These are phyloP conservation scores for Colletotrichum endophyticum DNA, from an alignment of 2,329 filamentous ascomycete species.

Conservation along the genomic window DNA sequence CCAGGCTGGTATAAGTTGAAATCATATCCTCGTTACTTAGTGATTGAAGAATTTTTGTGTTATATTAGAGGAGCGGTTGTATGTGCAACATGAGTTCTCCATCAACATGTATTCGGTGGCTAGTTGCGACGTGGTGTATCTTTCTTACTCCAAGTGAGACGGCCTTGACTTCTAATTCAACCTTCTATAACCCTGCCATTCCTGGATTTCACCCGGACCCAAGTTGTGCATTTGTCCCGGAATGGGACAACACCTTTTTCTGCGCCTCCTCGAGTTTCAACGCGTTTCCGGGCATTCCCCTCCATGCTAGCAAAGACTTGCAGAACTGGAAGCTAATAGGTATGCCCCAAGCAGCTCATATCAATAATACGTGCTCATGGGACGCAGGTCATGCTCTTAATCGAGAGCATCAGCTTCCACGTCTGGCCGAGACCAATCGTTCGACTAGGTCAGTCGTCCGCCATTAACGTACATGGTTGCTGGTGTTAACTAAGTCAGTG, in stretches of 20 bases:
- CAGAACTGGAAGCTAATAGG: constrained; percentile 48
- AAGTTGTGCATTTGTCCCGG: constrained; percentile 42
- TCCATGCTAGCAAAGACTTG: constrained; percentile 57
- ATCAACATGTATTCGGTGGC: neutral
- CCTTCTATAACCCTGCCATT: constrained; percentile 47
- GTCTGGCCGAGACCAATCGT: constrained; percentile 21
- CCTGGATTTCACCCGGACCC: constrained; percentile 57
- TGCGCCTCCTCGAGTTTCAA: constrained; percentile 58
- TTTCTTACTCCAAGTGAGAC: neutral
- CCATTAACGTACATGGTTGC: neutral
- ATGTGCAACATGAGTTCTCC: neutral
- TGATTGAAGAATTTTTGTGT: neutral
- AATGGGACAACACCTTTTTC: constrained; percentile 49
- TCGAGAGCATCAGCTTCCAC: constrained; percentile 45
- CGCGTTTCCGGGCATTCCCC: constrained; percentile 55
- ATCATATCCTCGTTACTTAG: neutral
- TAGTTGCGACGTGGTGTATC: neutral
- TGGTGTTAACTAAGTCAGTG: constrained; percentile 30
- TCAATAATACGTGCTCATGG: neutral
- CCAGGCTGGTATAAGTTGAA: neutral
- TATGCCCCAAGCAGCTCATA: neutral
- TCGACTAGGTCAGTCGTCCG: neutral
- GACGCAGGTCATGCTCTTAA: constrained; percentile 41
- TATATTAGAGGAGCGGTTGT: neutral
- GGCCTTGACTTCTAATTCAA: constrained; percentile 22